Conservation (phyloP, 129 eudicot genomes). For the Logfia minima region DNA sequence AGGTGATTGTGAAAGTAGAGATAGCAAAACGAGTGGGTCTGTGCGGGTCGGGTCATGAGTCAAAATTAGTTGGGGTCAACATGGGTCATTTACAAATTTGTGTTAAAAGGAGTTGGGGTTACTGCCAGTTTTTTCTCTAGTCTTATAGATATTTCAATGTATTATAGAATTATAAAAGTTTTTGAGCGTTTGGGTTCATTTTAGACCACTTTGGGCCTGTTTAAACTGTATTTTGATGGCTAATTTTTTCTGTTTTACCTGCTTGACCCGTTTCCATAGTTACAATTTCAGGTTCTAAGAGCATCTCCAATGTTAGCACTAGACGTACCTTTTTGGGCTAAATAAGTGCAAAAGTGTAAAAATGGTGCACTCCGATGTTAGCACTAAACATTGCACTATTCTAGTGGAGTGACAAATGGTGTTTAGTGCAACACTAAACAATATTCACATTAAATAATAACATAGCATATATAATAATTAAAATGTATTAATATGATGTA, state of each 20-base stretch:
- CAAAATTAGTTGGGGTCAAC: not conserved
- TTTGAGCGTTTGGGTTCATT: not conserved
- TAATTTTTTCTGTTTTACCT: not conserved
- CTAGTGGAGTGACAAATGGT: too few species aligned
- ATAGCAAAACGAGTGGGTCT: not conserved
- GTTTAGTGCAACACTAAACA: too few species aligned
- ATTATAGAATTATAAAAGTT: not conserved
- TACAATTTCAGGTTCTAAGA: not conserved
- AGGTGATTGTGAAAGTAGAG: constrained; percentile 44
- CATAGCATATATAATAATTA: too few species aligned
- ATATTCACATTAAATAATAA: too few species aligned
- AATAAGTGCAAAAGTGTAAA: too few species aligned
- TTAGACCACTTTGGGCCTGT: not conserved
- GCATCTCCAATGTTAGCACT: too few species aligned
- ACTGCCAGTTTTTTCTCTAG: not conserved
- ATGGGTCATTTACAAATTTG: not conserved
- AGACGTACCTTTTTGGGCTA: too few species aligned
- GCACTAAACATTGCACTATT: too few species aligned
- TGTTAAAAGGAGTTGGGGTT: not conserved
- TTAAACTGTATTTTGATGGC: not conserved
- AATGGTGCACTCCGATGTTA: too few species aligned
- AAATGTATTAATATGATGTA: too few species aligned
- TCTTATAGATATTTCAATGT: not conserved
- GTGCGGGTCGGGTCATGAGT: not conserved
- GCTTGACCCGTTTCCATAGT: not conserved